Evolutionary conservation across 352 stramenopile genomes (phyloP).

Genomic region (Globisporangium parvum): DNA sequence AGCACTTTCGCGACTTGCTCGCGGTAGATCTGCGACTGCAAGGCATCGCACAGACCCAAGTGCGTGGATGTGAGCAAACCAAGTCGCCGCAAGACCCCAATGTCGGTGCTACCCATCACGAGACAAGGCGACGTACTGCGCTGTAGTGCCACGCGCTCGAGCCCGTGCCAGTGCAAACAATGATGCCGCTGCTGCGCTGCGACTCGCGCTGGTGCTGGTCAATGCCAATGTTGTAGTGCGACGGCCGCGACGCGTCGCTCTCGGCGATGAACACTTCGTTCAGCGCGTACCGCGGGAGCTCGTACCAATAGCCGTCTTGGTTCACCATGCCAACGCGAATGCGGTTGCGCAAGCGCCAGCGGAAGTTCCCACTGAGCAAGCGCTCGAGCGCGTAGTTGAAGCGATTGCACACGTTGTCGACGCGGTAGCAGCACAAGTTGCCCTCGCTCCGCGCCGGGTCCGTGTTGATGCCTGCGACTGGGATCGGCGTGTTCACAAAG

Average conservation of each 20-base stretch:
- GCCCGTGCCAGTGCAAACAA: slow-evolving; percentile 84
- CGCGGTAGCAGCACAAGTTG: slow-evolving; percentile 83
- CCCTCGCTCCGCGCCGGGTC: slow-evolving; percentile 80
- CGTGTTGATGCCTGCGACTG: slow-evolving; percentile 81
- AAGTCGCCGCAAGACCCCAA: background rate
- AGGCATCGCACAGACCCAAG: background rate
- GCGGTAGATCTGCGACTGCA: slow-evolving; percentile 78
- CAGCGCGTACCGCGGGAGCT: slow-evolving; percentile 77
- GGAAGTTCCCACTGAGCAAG: slow-evolving; percentile 67
- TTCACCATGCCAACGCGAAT: slow-evolving; percentile 88
- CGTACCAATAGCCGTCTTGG: slow-evolving; percentile 84
- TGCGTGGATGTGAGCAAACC: background rate
- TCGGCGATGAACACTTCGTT: slow-evolving; percentile 90
- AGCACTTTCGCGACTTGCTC: slow-evolving; percentile 84
- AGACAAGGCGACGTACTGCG: slow-evolving; percentile 42
- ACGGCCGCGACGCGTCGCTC: slow-evolving; percentile 76
- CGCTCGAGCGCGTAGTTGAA: slow-evolving; percentile 68
- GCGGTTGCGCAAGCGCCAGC: slow-evolving; percentile 72
- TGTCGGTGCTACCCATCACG: background rate
- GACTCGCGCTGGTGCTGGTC: slow-evolving; percentile 86
- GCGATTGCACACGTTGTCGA: slow-evolving; percentile 70
- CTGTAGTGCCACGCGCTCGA: slow-evolving; percentile 86
- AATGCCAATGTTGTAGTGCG: slow-evolving; percentile 86
- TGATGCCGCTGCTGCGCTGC: slow-evolving; percentile 84
- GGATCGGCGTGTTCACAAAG: slow-evolving; percentile 82